Percentiles rank a stretch among this genome's conserved stretches.
phyloP scores from a whole-genome alignment of 129 eudicot species.

The Escallonia herrerae region DNA sequence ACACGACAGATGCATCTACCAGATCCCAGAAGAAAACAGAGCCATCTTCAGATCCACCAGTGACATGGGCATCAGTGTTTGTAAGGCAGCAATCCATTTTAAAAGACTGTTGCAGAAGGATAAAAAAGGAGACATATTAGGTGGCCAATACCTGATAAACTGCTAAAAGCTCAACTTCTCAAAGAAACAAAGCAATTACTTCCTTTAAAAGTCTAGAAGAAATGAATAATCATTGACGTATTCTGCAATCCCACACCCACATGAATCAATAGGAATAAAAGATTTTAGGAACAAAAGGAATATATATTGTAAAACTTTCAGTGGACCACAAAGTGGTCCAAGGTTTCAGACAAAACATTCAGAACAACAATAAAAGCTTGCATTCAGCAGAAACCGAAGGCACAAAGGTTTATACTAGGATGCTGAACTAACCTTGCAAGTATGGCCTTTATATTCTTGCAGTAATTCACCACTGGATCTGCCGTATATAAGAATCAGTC shows the following conservation, averaged over 20 bases:
- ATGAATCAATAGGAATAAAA: too few relatives aligned
- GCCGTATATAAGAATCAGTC: constrained; percentile 23
- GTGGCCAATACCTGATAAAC: background rate
- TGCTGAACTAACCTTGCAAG: constrained; percentile 65
- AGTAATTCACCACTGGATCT: constrained; percentile 88
- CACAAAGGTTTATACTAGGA: background rate
- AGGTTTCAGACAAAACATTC: too few relatives aligned
- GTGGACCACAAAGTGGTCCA: too few relatives aligned
- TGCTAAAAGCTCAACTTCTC: too few relatives aligned
- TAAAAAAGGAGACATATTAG: constrained; percentile 4
- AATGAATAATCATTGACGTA: too few relatives aligned
- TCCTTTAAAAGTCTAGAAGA: too few relatives aligned
- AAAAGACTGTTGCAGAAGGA: constrained; percentile 52
- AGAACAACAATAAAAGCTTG: too few relatives aligned
- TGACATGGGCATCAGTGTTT: constrained; percentile 77
- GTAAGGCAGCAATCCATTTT: constrained; percentile 96
- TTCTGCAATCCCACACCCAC: too few relatives aligned
- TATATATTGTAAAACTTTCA: too few relatives aligned
- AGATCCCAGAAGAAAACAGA: constrained; percentile 87
- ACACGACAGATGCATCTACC: constrained; percentile 82
- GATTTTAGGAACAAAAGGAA: too few relatives aligned
- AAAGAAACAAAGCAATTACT: too few relatives aligned
- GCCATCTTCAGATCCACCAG: constrained; percentile 98
- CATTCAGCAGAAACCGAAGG: too few relatives aligned
- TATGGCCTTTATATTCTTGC: constrained; percentile 96